Evolutionary conservation across 305 asterid genomes (phyloP), one percentile per base, ranked within the genome.

Genomic region (Fraxinus sp.): DNA sequence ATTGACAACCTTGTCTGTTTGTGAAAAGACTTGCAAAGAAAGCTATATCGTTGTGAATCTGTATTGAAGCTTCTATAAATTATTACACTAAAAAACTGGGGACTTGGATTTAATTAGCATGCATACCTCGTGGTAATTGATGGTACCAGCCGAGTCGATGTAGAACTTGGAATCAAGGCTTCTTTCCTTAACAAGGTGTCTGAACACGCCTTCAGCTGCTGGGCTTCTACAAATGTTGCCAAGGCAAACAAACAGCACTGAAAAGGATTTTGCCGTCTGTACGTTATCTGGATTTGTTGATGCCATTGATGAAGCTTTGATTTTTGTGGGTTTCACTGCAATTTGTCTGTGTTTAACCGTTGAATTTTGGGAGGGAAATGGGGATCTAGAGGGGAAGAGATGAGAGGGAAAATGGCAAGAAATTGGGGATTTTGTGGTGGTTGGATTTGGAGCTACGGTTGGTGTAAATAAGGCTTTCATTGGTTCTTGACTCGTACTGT

Each of bases 211-310:
- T 77, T 93, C 97, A 14, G 97, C 97, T 18, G 97, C 97, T 36
- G 97, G 97, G 79, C 97, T 95, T 86, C 98, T 89, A 36, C 98
- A 93, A 41, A 95, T 95, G 87, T 95, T 95, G n/a, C 99, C 99
- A 39, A 95, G 97, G 88, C 99, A 95, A 24, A 95, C 97, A 78
- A 95, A 95, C 10, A 95, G 88, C 20, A 95, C 98, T 0, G 97
- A 88, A n/a, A 91, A 91, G 49, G 97, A 92, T 80, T 91, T 90
- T 0, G 81, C 80, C 36, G 71, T 68, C 85, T 62, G 75, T 52
- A 80, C 75, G 70, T n/a, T 33, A 30, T 77, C 86, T 76, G 94
- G 80, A 10, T 86, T 80, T 49, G 91, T 39, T 57, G 97, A 86
- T 68, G 92, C 92, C 98, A 93, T 93, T 79, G 92, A 85, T 79